phyloP scores from a whole-genome alignment of 306 rosid species.

The Prunus kanzakura region DNA sequence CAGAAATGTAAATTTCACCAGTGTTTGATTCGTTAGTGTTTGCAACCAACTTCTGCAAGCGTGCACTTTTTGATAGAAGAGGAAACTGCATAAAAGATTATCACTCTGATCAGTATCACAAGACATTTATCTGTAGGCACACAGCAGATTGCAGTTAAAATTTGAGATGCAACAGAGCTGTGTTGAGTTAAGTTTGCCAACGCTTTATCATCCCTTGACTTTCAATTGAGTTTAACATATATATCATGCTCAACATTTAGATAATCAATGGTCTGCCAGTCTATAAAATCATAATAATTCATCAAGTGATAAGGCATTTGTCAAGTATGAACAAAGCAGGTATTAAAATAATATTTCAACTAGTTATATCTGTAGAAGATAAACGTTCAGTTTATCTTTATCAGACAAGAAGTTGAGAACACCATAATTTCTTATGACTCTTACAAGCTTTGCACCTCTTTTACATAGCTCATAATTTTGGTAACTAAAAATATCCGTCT shows the following conservation, averaged over 20 bases:
- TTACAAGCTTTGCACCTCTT: background rate
- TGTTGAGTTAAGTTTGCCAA: background rate
- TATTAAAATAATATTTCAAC: background rate
- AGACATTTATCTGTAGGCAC: constrained; percentile 7
- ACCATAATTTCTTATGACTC: background rate
- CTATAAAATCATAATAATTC: background rate
- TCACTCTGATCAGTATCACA: constrained; percentile 23
- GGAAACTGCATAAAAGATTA: constrained; percentile 67
- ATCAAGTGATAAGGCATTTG: background rate
- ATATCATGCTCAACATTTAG: background rate
- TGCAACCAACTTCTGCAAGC: constrained; percentile 66
- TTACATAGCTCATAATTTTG: background rate
- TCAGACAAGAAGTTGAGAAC: background rate
- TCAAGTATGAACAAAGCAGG: background rate
- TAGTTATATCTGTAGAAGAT: background rate
- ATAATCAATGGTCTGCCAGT: background rate
- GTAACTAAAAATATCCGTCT: background rate
- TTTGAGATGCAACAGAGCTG: constrained; percentile 21
- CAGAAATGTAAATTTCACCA: constrained; percentile 63
- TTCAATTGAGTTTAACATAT: background rate
- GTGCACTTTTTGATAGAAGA: constrained; percentile 87
- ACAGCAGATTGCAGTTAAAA: constrained; percentile 3
- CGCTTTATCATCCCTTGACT: background rate
- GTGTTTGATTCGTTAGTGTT: constrained; percentile 49
- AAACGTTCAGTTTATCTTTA: background rate